Conservation (phyloP, 306 rosid genomes). For the Senna siamea region DNA sequence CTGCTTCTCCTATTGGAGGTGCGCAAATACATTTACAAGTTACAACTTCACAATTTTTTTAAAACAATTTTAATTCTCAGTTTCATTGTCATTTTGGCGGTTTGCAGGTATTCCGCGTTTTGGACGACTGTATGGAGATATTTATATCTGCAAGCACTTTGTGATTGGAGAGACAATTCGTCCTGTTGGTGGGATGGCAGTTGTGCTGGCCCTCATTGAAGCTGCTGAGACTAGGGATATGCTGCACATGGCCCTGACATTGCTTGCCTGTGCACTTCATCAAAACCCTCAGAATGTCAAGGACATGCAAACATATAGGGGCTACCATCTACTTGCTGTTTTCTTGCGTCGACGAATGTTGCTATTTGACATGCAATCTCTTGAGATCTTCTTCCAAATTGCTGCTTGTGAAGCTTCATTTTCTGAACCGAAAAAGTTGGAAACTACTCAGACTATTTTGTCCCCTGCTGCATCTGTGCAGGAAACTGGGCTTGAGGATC, state of each 20-base stretch:
- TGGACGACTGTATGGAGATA: conserved; percentile 96
- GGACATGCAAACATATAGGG: conserved; percentile 95
- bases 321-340: conserved; percentile 94
- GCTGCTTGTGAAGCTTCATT: conserved; percentile 99
- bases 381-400: conserved; percentile 93
- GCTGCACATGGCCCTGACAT: conserved; percentile 91
- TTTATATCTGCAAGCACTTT: conserved; percentile 80
- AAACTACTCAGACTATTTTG: conserved; percentile 55
- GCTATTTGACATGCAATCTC: conserved; percentile 93
- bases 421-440: conserved; percentile 92
- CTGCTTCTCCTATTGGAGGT: conserved; percentile 99
- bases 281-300: conserved; percentile 92
- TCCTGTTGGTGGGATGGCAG: conserved; percentile 90
- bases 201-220: conserved; percentile 91
- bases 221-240: conserved; percentile 96
- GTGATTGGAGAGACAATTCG: conserved; percentile 89
- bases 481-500: conserved; percentile 77
- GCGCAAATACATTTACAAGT: conserved; percentile 41
- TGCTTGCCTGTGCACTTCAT: conserved; percentile 90
- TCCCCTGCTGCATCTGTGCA: conserved; percentile 62
- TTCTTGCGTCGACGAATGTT: conserved; percentile 88
- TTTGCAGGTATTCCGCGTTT: conserved; percentile 95
- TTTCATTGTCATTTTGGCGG: conserved; percentile 36
- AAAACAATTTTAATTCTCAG: neutral
- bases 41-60: conserved; percentile 19